Percentiles rank a stretch among this genome's conserved stretches.
Evolutionary conservation across 202 grass and related monocot genomes (phyloP).

Genomic region (Schoenoplectus tabernaemontani): DNA sequence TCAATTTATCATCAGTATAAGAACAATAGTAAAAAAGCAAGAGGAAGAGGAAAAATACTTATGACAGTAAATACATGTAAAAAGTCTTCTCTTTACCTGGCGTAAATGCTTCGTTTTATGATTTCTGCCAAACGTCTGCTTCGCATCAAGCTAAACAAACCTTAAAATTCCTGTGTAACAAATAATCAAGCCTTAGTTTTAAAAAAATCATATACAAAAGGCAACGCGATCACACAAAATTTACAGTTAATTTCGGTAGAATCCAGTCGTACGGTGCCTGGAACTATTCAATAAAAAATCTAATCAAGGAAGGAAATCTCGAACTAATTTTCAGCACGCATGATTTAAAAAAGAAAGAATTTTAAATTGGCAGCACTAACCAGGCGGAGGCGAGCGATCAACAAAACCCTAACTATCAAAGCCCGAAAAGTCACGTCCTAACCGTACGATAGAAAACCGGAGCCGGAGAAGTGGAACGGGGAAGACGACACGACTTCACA

Average conservation of each 20-base stretch:
- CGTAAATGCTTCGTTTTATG: too few relatives aligned
- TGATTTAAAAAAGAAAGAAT: background rate
- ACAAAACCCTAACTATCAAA: background rate
- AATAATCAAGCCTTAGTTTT: background rate
- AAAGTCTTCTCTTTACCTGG: background rate
- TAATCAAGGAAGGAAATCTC: background rate
- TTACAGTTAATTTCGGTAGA: background rate
- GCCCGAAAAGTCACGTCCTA: too few relatives aligned
- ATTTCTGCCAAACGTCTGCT: too few relatives aligned
- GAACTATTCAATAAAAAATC: background rate
- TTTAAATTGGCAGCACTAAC: background rate
- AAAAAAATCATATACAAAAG: background rate
- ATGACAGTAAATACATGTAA: background rate
- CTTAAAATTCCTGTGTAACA: background rate
- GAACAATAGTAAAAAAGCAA: background rate
- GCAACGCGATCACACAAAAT: background rate
- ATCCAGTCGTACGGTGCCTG: background rate
- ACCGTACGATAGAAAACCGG: background rate
- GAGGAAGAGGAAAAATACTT: background rate
- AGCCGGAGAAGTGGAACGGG: background rate
- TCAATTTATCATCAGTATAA: background rate
- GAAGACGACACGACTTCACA: background rate
- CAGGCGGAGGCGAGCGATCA: background rate
- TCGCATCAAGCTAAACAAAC: background rate
- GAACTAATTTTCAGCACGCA: background rate